Percentiles rank a stretch among this genome's conserved stretches.
Conservation (phyloP, 1,284 basidiomycete species). For the Coniferiporia weirii region DNA sequence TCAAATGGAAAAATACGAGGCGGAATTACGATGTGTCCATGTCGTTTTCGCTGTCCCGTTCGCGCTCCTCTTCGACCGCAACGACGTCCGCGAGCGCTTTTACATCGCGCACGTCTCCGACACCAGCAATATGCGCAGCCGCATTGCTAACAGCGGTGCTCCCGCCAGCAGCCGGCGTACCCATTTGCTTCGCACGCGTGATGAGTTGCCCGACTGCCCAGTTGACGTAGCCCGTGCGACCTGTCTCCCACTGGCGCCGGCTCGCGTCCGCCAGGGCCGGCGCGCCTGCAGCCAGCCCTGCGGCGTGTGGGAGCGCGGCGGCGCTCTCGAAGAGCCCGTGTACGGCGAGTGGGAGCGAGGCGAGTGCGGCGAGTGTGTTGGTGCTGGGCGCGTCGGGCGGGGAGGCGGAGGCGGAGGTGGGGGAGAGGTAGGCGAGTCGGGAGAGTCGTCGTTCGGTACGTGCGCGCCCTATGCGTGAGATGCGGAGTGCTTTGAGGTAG, state of each 20-base stretch:
- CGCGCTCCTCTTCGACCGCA: neutral
- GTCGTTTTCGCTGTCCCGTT: neutral
- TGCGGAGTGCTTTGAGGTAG: slow-evolving; percentile 41
- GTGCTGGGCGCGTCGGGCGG: too few relatives aligned
- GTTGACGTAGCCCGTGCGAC: slow-evolving; percentile 57
- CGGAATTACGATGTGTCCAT: slow-evolving; percentile 13
- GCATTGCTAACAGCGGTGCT: slow-evolving; percentile 25
- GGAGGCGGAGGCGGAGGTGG: slow-evolving; percentile 23
- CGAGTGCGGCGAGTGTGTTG: slow-evolving; percentile 25
- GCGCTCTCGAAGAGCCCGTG: slow-evolving; percentile 41
- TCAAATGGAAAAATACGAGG: neutral
- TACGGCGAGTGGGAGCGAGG: slow-evolving; percentile 34
- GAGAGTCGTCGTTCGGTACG: slow-evolving; percentile 40
- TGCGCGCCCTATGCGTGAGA: slow-evolving; percentile 38
- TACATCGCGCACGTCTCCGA: slow-evolving; percentile 26
- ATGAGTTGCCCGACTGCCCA: slow-evolving; percentile 61
- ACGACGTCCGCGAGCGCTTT: slow-evolving; percentile 22
- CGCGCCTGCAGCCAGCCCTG: slow-evolving; percentile 35
- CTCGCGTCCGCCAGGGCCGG: slow-evolving; percentile 48
- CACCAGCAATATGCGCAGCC: slow-evolving; percentile 22
- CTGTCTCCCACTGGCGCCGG: slow-evolving; percentile 68
- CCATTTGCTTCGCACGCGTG: slow-evolving; percentile 36
- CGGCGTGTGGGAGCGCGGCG: slow-evolving; percentile 46
- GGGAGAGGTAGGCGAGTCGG: slow-evolving; percentile 41
- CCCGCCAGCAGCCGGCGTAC: slow-evolving; percentile 24